Base-by-base conservation (phyloP, 2,329 filamentous ascomycete species). In the Neoarthrinium moseri region DNA sequence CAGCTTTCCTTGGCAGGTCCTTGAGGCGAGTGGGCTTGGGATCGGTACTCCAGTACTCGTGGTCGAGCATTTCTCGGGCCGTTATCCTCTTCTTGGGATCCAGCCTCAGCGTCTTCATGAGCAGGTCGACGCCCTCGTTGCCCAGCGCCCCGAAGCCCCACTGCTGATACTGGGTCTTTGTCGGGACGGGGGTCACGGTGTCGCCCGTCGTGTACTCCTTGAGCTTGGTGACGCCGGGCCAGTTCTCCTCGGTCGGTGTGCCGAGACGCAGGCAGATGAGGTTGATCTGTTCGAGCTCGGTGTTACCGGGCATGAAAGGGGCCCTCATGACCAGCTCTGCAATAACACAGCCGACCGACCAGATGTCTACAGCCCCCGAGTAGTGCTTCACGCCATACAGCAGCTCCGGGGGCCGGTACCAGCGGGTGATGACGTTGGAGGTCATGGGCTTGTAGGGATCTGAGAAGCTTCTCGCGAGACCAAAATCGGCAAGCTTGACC, bases 401-500 rank as follows among this genome's bases (percentile, higher is more conserved):
- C 18, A 99, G 80, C 73, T 99, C 94, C 1, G 91, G 91, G 1
- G 94, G 91, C 1, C 92, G 81, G 72, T 97, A 99, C 91, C 94
- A 99, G 53, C 91, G 84, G 15, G 94, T 99, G 65, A 99, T 95
- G 53, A 96, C 92, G 60, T 94, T 91, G 60, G 85, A 84, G 2
- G 92, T 96, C 94, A 99, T 99, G 56, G 79, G 78, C 45, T 83
- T 75, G 59, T 91, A 89, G 0, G 94, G 92, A 65, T 99, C 94
- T 6, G 90, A 86, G 65, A 96, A 96, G 50, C 79, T 82, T 51
- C 94, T 78, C 5, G 94, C 94, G 26, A 99, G 83, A 77, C 94
- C 94, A 59, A 99, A 99, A 86, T 99, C 94, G 27, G 92, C 94
- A 41, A 99, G 81, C 67, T 97, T 97, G 61, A 99, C 83, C 61